phyloP scores from a whole-genome alignment of 2,329 filamentous ascomycete species.

The Arthrobotrys musiformis region DNA sequence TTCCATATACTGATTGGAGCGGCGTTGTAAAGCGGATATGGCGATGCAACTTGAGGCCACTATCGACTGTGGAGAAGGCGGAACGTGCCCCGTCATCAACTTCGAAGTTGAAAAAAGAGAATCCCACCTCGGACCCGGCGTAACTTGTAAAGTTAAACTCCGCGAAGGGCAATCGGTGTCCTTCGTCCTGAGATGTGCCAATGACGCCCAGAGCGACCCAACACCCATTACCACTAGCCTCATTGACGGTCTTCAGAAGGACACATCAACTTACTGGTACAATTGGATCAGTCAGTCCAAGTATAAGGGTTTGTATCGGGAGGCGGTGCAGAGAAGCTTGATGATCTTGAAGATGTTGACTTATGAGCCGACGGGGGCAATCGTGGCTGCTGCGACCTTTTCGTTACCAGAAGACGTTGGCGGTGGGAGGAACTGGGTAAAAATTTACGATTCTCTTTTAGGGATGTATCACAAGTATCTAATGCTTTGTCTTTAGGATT shows the following conservation, averaged over 20 bases:
- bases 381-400: constrained; percentile 80
- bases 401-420: constrained; percentile 80
- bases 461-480: not conserved
- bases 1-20: not conserved
- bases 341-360: constrained; percentile 81
- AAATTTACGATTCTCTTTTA: constrained; percentile 60
- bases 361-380: constrained; percentile 81
- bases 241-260: constrained; percentile 73
- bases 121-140: constrained; percentile 71
- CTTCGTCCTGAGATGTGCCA: constrained; percentile 70
- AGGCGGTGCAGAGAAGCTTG: constrained; percentile 76
- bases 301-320: constrained; percentile 78
- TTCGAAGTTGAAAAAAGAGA: constrained; percentile 69
- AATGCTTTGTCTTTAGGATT: constrained; percentile 66
- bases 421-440: constrained; percentile 68
- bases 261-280: constrained; percentile 77
- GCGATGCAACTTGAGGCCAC: constrained; percentile 76
- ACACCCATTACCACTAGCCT: constrained; percentile 71
- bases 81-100: constrained; percentile 67
- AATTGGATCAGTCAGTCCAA: constrained; percentile 77
- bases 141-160: constrained; percentile 71
- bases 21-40: constrained; percentile 61
- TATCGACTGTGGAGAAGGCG: constrained; percentile 70
- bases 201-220: constrained; percentile 69
- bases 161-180: constrained; percentile 75